These are phyloP conservation scores for Ceriops decandra DNA, from an alignment of 345 rosid genomes.

Conservation along the genomic window DNA sequence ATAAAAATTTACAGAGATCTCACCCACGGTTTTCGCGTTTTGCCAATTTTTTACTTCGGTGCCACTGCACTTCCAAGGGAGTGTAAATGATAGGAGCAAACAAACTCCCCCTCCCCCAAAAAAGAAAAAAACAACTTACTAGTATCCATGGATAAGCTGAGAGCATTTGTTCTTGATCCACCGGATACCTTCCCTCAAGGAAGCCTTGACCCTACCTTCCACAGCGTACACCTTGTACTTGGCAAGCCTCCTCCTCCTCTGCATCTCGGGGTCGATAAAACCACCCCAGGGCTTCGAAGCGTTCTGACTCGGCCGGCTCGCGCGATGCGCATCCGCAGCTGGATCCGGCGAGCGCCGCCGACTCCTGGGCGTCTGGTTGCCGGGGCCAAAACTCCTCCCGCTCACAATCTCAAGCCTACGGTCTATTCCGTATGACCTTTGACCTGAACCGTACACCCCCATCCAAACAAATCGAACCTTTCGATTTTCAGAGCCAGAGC, in stretches of 20 bases:
- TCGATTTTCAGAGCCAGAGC: no score
- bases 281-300: constrained; percentile 41
- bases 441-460: constrained; percentile 37
- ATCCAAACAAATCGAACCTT: neutral
- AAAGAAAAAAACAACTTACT: neutral
- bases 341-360: constrained; percentile 28
- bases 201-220: constrained; percentile 58
- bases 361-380: constrained; percentile 35
- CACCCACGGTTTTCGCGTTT: neutral
- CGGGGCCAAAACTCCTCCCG: constrained; percentile 36
- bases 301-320: constrained; percentile 25
- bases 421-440: constrained; percentile 29
- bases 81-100: constrained; percentile 13
- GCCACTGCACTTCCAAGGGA: neutral
- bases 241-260: constrained; percentile 58
- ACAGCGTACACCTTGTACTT: constrained; percentile 57
- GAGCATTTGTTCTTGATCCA: constrained; percentile 69
- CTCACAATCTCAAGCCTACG: constrained; percentile 47
- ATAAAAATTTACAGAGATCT: no score
- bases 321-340: constrained; percentile 26
- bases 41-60: no score
- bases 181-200: constrained; percentile 46
- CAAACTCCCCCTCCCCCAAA: neutral
- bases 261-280: constrained; percentile 45
- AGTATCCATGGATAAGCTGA: constrained; percentile 40